Evolutionary conservation across 768 basidiomycete genomes (phyloP), one percentile per base, ranked within the genome.

Genomic region (Tremella fuciformis): DNA sequence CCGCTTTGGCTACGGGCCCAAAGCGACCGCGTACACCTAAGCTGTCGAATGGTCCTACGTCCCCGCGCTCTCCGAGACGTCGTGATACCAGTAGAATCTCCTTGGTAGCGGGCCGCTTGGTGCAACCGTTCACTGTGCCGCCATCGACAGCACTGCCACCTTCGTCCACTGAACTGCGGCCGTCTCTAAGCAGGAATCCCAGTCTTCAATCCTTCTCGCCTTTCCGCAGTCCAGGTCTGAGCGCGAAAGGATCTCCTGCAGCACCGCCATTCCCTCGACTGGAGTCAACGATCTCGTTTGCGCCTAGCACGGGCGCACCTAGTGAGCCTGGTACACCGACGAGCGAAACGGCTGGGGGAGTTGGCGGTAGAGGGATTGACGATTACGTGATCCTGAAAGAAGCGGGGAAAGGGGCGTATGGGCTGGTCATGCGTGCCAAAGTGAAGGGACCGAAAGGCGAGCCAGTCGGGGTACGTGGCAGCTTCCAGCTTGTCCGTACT

Each of bases 321-420:
- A 79, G 67, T 62, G 72, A 70, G 37, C 65, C 64, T 24, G 70
- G 63, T 3, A 76, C 75, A 18, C 75, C 75, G 15, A 55, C 62
- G 26, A 73, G 67, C 37, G 75, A 76, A 57, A 69, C 70, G 38
- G 71, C 70, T 0, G 78, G 77, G 18, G 74, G 78, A 13, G 72
- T 77, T 1, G 87, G 87, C 46, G 83, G 84, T 34, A 83, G 86
- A 60, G 88, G 82, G 61, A 91, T 97, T 60, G 86, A 86, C 4
- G 88, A 91, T 67, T 96, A 88, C 73, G 82, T 86, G 19, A 86
- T 96, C 55, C 85, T 91, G 66, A 83, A 83, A 46, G 91, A 94
- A 71, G 89, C 93, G 22, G 94, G 94, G 13, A 83, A 90, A 57
- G 94, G 93, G 9, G 94, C 94, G 11, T 97, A 97, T 76, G 94